Percentiles rank a stretch among this genome's conserved stretches.
Conservation (phyloP, 2,329 filamentous ascomycete genomes). For the Sphaerulina populicola region DNA sequence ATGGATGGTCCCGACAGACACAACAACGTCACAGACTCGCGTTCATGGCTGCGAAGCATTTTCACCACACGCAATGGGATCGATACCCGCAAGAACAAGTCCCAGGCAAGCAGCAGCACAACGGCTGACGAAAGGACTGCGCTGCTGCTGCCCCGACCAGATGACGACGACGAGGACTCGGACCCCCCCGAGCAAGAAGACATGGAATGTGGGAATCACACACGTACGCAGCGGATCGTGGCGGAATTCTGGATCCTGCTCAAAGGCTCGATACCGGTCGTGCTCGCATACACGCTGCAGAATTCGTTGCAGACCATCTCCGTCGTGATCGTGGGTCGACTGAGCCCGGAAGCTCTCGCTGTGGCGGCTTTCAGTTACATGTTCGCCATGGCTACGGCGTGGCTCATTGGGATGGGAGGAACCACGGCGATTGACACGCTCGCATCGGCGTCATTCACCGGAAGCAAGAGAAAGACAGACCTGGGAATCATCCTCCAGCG, state of each 20-base stretch:
- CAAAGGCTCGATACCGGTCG: slow-evolving; percentile 65
- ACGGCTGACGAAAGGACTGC: slow-evolving; percentile 36
- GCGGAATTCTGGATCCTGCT: slow-evolving; percentile 60
- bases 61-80: slow-evolving; percentile 14
- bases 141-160: slow-evolving; percentile 39
- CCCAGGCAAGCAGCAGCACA: neutral
- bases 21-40: slow-evolving; percentile 10
- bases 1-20: slow-evolving; percentile 22
- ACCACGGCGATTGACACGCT: slow-evolving; percentile 81
- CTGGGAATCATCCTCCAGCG: slow-evolving; percentile 71
- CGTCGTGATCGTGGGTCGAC: slow-evolving; percentile 69
- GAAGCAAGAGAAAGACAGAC: slow-evolving; percentile 67
- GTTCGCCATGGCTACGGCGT: slow-evolving; percentile 84
- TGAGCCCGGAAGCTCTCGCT: slow-evolving; percentile 70
- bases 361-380: slow-evolving; percentile 84
- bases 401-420: slow-evolving; percentile 77
- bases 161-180: slow-evolving; percentile 31
- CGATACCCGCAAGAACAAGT: slow-evolving; percentile 1
- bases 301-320: slow-evolving; percentile 78
- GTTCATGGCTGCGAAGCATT: slow-evolving; percentile 25
- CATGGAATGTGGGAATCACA: slow-evolving; percentile 32
- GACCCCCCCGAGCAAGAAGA: slow-evolving; percentile 32
- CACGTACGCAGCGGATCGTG: slow-evolving; percentile 36
- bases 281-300: slow-evolving; percentile 75
- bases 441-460: slow-evolving; percentile 73